Conservation (phyloP, 768 basidiomycete species). For the Kwoniella mangroviensis region DNA sequence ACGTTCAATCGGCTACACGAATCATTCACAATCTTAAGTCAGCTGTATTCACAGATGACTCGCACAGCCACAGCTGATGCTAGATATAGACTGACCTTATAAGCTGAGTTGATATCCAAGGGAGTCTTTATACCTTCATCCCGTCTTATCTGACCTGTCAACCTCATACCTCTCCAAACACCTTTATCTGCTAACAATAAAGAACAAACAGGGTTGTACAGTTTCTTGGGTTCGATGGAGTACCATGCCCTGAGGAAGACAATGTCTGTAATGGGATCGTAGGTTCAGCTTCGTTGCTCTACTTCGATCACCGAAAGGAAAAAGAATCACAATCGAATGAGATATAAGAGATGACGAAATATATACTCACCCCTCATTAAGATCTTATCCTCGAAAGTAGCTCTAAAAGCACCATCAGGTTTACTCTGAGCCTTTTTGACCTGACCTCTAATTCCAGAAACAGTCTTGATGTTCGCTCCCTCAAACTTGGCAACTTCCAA, state of each 20-base stretch:
- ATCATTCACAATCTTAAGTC: not conserved
- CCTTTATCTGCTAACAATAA: conserved; percentile 79
- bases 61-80: too few relatives aligned
- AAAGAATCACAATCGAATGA: too few relatives aligned
- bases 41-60: not conserved
- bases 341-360: too few relatives aligned
- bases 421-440: conserved; percentile 95
- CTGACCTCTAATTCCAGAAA: conserved; percentile 93
- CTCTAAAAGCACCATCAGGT: conserved; percentile 92
- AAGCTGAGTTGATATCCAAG: conserved; percentile 77
- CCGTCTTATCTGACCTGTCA: conserved; percentile 89
- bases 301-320: too few relatives aligned
- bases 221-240: conserved; percentile 89
- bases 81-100: conserved; percentile 64
- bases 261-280: conserved; percentile 67
- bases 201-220: conserved; percentile 95
- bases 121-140: conserved; percentile 85
- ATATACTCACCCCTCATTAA: conserved; percentile 81
- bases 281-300: not conserved
- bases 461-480: conserved; percentile 93
- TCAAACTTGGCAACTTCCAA: conserved; percentile 98
- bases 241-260: conserved; percentile 97
- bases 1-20: conserved; percentile 68
- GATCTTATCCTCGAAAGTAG: conserved; percentile 97
- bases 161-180: conserved; percentile 91